phyloP scores from a whole-genome alignment of 1,284 basidiomycete genomes.

The Ustilago loliicola region DNA sequence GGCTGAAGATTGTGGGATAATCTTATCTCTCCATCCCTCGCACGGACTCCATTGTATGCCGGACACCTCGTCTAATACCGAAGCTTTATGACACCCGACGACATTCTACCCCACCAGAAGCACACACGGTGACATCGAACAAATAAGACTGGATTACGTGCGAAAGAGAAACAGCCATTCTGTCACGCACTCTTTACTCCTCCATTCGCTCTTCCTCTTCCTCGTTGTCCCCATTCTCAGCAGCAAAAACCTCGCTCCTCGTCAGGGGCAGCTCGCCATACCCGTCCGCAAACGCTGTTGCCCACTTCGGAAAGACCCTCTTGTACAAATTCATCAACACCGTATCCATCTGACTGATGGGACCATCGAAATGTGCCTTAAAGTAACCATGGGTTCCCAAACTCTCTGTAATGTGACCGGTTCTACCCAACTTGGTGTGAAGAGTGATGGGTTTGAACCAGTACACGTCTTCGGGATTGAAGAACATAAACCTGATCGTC shows the following conservation, averaged over 20 bases:
- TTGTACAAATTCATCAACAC: slow-evolving; percentile 63
- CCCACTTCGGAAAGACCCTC: slow-evolving; percentile 89
- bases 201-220: slow-evolving; percentile 13
- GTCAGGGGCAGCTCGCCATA: slow-evolving; percentile 41
- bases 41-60: no score
- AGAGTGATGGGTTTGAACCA: slow-evolving; percentile 95
- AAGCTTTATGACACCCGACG: no score
- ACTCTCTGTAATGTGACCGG: slow-evolving; percentile 89
- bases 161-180: background rate
- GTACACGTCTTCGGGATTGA: slow-evolving; percentile 90
- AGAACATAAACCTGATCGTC: slow-evolving; percentile 98
- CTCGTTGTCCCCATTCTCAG: background rate
- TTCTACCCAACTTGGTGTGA: slow-evolving; percentile 90
- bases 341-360: slow-evolving; percentile 88
- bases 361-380: slow-evolving; percentile 94
- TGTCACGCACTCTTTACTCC: no score
- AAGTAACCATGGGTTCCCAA: slow-evolving; percentile 99
- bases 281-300: slow-evolving; percentile 15
- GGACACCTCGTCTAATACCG: no score
- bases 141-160: no score
- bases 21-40: no score
- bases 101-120: no score
- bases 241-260: slow-evolving; percentile 28
- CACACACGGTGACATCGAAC: no score
- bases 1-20: no score